These are phyloP conservation scores for Hypoxylon trugodes DNA, from an alignment of 495 filamentous ascomycete genomes.

Conservation along the genomic window DNA sequence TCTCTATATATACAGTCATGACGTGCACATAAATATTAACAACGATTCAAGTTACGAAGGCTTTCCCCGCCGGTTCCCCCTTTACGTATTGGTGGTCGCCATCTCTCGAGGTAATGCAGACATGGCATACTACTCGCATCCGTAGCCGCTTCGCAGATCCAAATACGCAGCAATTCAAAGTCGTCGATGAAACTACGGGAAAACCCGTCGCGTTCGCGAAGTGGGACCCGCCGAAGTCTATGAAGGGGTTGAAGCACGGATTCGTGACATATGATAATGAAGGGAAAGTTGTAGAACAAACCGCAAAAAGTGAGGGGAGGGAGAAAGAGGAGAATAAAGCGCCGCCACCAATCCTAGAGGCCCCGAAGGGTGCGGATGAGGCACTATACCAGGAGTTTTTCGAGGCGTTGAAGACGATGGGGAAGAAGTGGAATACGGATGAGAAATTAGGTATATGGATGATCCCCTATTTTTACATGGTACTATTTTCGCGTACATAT, in stretches of 20 bases:
- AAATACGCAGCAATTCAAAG: conserved; percentile 35
- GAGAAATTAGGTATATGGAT: conserved; percentile 38
- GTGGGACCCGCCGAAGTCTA: conserved; percentile 30
- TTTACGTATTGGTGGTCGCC: conserved; percentile 43
- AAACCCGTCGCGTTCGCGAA: conserved; percentile 37
- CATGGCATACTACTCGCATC: conserved; percentile 33
- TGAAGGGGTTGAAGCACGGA: conserved; percentile 26
- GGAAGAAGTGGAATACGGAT: conserved; percentile 31
- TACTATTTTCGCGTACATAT: not conserved
- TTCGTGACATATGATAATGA: conserved; percentile 29
- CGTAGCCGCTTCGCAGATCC: conserved; percentile 33
- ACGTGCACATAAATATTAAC: not conserved
- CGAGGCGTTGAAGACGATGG: conserved; percentile 19
- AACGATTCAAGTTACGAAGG: conserved; percentile 31
- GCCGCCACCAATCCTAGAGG: not conserved
- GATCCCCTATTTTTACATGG: not conserved
- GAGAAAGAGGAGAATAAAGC: not conserved
- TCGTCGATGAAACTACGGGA: conserved; percentile 30
- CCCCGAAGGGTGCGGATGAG: conserved; percentile 34
- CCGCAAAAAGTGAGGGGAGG: not conserved
- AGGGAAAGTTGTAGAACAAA: not conserved
- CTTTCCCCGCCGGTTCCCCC: conserved; percentile 30
- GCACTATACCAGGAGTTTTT: conserved; percentile 27
- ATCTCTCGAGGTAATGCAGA: conserved; percentile 16
- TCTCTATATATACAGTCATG: not conserved